Evolutionary conservation across 1,139 yeast genomes (phyloP).

Genomic region (Pichia sp.): DNA sequence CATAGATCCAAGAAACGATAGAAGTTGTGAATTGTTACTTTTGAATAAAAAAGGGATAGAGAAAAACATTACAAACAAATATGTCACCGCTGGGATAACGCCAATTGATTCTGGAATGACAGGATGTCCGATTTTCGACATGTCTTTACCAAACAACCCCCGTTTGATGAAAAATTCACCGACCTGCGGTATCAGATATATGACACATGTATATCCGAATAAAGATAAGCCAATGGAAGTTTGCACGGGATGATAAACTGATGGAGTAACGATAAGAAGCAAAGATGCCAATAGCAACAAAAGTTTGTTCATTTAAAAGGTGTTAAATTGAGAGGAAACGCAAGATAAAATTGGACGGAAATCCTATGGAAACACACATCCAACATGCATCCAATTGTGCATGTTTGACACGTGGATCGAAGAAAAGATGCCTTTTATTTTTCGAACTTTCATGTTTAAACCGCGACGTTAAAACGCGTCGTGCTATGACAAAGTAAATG

Average conservation of each 20-base stretch:
- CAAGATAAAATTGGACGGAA: too few relatives aligned
- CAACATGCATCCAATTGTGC: too few relatives aligned
- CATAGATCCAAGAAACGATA: slow-evolving; percentile 80
- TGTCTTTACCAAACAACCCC: slow-evolving; percentile 80
- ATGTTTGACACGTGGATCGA: too few relatives aligned
- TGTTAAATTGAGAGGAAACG: too few relatives aligned
- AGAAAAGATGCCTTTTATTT: too few relatives aligned
- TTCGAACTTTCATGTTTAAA: too few relatives aligned
- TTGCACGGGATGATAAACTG: slow-evolving; percentile 33
- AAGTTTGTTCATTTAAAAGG: too few relatives aligned
- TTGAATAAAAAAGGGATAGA: slow-evolving; percentile 87
- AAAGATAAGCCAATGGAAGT: slow-evolving; percentile 51
- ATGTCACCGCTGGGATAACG: slow-evolving; percentile 74
- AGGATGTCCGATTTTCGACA: slow-evolving; percentile 67
- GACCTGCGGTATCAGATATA: slow-evolving; percentile 59
- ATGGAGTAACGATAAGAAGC: slow-evolving; percentile 1
- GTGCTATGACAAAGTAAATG: too few relatives aligned
- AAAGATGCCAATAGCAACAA: slow-evolving; percentile 3
- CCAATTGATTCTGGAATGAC: slow-evolving; percentile 90
- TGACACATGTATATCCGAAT: slow-evolving; percentile 57
- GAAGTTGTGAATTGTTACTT: slow-evolving; percentile 62
- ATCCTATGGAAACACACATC: too few relatives aligned
- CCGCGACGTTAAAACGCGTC: too few relatives aligned
- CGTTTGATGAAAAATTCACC: slow-evolving; percentile 62
- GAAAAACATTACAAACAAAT: slow-evolving; percentile 72